Conservation (phyloP, 139 green algal species). For the Closterium sp. region DNA sequence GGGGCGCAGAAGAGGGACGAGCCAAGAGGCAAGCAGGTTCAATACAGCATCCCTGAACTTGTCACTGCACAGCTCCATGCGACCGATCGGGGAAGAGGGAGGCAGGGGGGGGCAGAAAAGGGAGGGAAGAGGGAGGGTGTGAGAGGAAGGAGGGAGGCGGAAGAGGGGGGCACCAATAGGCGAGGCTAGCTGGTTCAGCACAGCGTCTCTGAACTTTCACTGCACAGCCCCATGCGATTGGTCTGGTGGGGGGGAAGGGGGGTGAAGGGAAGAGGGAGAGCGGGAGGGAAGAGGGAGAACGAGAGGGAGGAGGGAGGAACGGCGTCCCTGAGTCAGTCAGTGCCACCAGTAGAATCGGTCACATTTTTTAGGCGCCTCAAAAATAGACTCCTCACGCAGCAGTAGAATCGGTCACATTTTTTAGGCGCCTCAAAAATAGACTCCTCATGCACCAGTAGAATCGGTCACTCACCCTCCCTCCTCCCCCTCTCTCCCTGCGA, state of each 20-base stretch:
- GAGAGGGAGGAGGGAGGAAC: background rate
- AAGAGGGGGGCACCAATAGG: background rate
- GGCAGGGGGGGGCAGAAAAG: background rate
- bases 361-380: too few species aligned
- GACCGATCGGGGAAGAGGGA: background rate
- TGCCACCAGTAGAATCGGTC: too few species aligned
- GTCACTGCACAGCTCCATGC: slow-evolving; percentile 41
- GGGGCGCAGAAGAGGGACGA: background rate
- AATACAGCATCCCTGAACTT: slow-evolving; percentile 32
- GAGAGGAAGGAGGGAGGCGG: background rate
- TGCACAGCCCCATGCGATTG: slow-evolving; percentile 35
- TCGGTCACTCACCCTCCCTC: too few species aligned
- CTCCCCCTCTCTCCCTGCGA: too few species aligned
- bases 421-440: too few species aligned
- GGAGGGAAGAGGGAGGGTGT: background rate
- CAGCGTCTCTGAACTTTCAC: slow-evolving; percentile 35
- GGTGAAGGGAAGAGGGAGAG: too few species aligned
- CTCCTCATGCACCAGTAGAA: too few species aligned
- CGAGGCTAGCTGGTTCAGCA: slow-evolving; percentile 25
- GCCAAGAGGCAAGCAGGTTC: slow-evolving; percentile 19
- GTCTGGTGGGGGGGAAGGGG: background rate
- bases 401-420: too few species aligned
- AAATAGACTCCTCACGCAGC: too few species aligned
- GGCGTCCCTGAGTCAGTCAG: too few species aligned
- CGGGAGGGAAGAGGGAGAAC: too few species aligned